Base-by-base conservation (phyloP, 331 rosid genomes). In the Cucumis variabilis region DNA sequence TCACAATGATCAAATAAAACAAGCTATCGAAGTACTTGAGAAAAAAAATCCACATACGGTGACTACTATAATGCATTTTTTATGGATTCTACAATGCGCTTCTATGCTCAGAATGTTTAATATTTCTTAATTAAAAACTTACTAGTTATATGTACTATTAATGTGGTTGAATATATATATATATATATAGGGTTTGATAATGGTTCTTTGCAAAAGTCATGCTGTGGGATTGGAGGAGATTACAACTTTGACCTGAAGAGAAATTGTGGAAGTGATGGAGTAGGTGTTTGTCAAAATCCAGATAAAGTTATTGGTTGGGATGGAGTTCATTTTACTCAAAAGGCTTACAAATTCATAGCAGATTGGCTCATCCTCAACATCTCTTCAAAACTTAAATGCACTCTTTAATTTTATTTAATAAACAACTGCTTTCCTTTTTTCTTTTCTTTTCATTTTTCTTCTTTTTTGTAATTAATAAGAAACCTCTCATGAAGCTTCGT, bases 191-290 rank as follows among this genome's bases (percentile, higher is more conserved):
- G 68, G 8, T 62, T 62, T 8, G 68, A 62, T 9, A 8, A 62
- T 7, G 24, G n/a, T 16, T 81, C 73, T 9, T 25, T 71, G 24
- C 86, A 87, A 87, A 87, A 87, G 46, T 82, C 89, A 27, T 87
- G 83, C 25, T 87, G 89, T 27, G 89, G 83, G 17, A 55, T 25
- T 68, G 89, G 89, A 50, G 89, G 89, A 5, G 69, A 68, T 27
- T 87, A 87, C 33, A n/a, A 78, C 16, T 87, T 87, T 23, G n/a
- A 44, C 41, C 28, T 82, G 27, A 21, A 6, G 24, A 37, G 41
- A 41, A 55, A 37, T 25, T 87, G 89, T 16, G 89, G 89, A 69
- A 23, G 11, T 21, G 0, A 21, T 15, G 65, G 73, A 44, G 80
- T 55, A 13, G 46, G 65, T 10, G 86, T 87, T 79, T 87, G 82